Evolutionary conservation across 352 stramenopile species (phyloP), one percentile per base, ranked within the genome.

Genomic region (Globisporangium mamillatum): DNA sequence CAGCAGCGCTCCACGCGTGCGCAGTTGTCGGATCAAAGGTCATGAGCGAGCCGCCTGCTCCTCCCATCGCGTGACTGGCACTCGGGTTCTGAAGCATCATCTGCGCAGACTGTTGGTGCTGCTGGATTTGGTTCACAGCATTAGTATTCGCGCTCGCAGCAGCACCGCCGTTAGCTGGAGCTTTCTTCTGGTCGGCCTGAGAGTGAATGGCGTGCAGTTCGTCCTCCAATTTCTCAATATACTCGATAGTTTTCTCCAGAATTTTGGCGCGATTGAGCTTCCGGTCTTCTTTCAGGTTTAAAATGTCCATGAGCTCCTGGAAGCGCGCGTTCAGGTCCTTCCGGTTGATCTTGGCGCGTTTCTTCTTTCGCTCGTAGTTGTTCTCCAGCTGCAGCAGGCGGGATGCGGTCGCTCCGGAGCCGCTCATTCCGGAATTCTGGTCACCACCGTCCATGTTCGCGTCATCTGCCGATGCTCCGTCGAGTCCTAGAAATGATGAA

Each of bases 341-440:
- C 38, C 81, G 76, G 66, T 90, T 90, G 74, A 90, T 88, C 67
- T 90, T 90, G 41, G 81, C 81, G 57, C 81, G 79, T 57, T 87
- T 90, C 70, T 90, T 90, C 69, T 90, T 90, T 34, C 79, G 74
- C 58, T 90, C 81, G 61, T 90, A 90, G 60, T 90, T 90, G 73
- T 81, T 81, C 44, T 90, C 81, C 3, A 88, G 69, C 57, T 89
- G 79, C 55, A 82, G 59, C 46, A 86, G 55, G 10, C 79, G 72
- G 18, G 74, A 67, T 4, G 67, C 65, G 12, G 24, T 66, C 38
- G 58, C 71, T 10, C 64, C 61, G n/a, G 64, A 66, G 53, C 20
- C 27, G 34, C 9, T 38, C 38, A 55, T 25, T 1, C 34, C 52
- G 16, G 32, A 8, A 52, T 50, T 56, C 16, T 22, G 59, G 57